Percentiles rank a stretch among this genome's conserved stretches.
phyloP scores from a whole-genome alignment of 2,329 filamentous ascomycete genomes.

The Ascochyta viciae-villosae region DNA sequence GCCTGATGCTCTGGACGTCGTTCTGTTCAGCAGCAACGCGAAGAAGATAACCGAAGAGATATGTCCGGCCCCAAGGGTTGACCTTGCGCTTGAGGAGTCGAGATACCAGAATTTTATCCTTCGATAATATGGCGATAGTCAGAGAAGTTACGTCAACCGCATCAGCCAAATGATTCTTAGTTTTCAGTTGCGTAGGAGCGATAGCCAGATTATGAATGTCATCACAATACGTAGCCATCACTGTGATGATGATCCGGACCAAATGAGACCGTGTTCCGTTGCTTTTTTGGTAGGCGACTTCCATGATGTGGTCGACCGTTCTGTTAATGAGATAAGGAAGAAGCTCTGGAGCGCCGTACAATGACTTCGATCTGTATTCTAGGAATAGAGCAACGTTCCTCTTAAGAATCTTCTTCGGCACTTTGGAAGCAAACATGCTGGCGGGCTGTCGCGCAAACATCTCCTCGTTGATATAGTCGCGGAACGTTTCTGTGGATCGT shows the following conservation, averaged over 20 bases:
- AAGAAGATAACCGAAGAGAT: too few relatives aligned
- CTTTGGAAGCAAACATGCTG: neutral
- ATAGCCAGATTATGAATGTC: too few relatives aligned
- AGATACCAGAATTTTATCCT: too few relatives aligned
- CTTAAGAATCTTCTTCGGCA: neutral
- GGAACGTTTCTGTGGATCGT: neutral
- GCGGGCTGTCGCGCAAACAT: neutral
- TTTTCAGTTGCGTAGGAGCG: too few relatives aligned
- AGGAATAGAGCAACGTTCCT: conserved; percentile 6
- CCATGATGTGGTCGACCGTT: neutral
- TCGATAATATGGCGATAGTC: too few relatives aligned
- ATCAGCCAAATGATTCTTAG: too few relatives aligned
- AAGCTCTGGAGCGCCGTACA: neutral
- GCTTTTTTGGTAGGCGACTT: neutral
- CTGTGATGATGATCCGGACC: neutral
- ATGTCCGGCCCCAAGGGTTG: too few relatives aligned
- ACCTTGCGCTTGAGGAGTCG: too few relatives aligned
- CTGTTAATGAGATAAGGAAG: neutral
- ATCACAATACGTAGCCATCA: too few relatives aligned
- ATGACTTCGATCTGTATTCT: neutral
- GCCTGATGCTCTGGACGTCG: too few relatives aligned
- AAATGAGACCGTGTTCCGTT: neutral
- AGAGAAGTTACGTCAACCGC: too few relatives aligned
- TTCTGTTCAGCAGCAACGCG: too few relatives aligned
- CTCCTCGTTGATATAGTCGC: conserved; percentile 3